Evolutionary conservation across 2,329 filamentous ascomycete genomes (phyloP).

Genomic region (Penicillium concentricum): DNA sequence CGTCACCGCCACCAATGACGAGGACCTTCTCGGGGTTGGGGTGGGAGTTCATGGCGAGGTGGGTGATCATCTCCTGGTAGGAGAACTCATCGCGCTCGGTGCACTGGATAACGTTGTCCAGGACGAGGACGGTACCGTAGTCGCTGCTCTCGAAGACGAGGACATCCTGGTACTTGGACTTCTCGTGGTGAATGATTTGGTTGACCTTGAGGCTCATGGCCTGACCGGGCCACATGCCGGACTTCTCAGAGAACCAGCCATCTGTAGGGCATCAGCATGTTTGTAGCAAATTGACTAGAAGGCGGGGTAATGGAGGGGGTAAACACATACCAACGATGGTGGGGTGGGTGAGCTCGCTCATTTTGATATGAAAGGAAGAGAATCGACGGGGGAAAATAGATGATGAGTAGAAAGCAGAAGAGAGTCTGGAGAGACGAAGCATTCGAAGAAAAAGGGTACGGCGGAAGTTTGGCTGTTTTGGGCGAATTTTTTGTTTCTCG

Average conservation of each 20-base stretch:
- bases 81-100: constrained; percentile 99
- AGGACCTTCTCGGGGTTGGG: constrained; percentile 97
- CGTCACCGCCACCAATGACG: constrained; percentile 96
- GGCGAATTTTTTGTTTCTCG: constrained; percentile 18
- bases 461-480: constrained; percentile 28
- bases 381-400: constrained; percentile 16
- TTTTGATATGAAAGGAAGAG: constrained; percentile 43
- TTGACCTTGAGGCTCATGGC: constrained; percentile 98
- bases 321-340: constrained; percentile 67
- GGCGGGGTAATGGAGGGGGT: constrained; percentile 16
- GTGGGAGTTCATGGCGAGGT: constrained; percentile 97
- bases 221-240: constrained; percentile 98
- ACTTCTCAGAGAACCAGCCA: constrained; percentile 99
- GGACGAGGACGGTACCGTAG: constrained; percentile 91
- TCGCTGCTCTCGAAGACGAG: constrained; percentile 98
- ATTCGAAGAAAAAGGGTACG: constrained; percentile 25
- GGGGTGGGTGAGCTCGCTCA: constrained; percentile 71
- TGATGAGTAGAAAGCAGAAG: constrained; percentile 17
- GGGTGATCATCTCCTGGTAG: constrained; percentile 99
- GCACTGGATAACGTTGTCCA: constrained; percentile 99
- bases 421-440: constrained; percentile 21
- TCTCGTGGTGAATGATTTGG: constrained; percentile 97
- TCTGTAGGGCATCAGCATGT: constrained; percentile 55
- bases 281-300: constrained; percentile 8
- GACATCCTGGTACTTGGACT: constrained; percentile 98